Base-by-base conservation (phyloP, 495 filamentous ascomycete genomes). In the Saxophila tyrrhenica region DNA sequence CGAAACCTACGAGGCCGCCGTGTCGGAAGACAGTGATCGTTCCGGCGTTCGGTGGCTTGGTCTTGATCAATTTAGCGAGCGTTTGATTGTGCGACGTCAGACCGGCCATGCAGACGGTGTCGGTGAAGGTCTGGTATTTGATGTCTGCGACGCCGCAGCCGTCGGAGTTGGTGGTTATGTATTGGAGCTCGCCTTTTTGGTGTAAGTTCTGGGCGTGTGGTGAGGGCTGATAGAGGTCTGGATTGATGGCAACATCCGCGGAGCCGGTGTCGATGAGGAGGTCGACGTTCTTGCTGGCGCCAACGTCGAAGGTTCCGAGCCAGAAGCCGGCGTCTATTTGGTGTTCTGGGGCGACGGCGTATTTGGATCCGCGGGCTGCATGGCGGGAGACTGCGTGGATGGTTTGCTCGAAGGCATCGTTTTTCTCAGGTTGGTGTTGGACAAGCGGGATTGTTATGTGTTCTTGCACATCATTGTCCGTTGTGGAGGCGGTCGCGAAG, bases 221-320 rank as follows among this genome's bases (percentile, higher is more conserved):
- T 11, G 25, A 54, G 17, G 25, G 20, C 16, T 23, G 2, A 17
- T 57, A 57, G 29, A 57, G 22, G 16, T n/a, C 35, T 38, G 55
- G 55, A 32, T 57, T 54, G 29, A 52, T 25, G 10, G 39, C 25
- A 10, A 47, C 38, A 23, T 57, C 53, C 3, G 46, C 2, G 7
- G 53, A 56, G 45, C 24, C 53, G 25, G 53, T 56, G 47, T 56
- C 53, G 53, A 56, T 56, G 16, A 56, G 47, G 2, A 56, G 47
- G 17, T 8, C 10, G 35, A 56, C 9, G 35, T 56, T 51, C 13
- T 21, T 50, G n/a, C 38, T n/a, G 16, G 22, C 9, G 2, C 46
- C 53, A 23, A 56, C 25, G 23, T 25, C 38, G 29, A 56, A 56
- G 2, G 25, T 16, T 7, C 53, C 53, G 47, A 7, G 50, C 47